Evolutionary conservation across 2,329 filamentous ascomycete genomes (phyloP).

Genomic region (Gyromitra esculenta): DNA sequence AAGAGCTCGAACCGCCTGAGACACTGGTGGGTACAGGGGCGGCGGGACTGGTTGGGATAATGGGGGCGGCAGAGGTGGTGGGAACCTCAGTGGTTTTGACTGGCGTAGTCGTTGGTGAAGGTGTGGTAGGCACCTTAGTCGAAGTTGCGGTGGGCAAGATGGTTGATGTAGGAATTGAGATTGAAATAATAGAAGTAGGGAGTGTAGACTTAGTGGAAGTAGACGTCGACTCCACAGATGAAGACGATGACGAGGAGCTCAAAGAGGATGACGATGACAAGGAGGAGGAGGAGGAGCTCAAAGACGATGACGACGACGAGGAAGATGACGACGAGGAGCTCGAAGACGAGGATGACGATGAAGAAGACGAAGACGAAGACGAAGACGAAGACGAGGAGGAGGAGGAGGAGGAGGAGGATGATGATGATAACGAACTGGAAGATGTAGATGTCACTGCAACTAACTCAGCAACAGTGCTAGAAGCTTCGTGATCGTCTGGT

Average conservation of each 20-base stretch:
- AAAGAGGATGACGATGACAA: conserved; percentile 1
- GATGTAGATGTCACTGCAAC: conserved; percentile 36
- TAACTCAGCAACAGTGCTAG: conserved; percentile 16
- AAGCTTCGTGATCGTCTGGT: neutral
- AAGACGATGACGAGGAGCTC: conserved; percentile 10
- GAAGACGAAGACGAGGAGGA: neutral
- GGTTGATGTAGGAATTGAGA: conserved; percentile 28
- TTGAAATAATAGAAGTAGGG: conserved; percentile 13
- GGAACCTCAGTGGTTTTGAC: conserved; percentile 12
- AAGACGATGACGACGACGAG: conserved; percentile 13
- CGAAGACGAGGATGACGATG: neutral
- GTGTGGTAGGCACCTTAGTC: neutral
- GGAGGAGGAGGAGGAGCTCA: conserved; percentile 9
- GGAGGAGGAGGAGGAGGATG: neutral
- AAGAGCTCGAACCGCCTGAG: neutral
- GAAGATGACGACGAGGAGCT: conserved; percentile 8
- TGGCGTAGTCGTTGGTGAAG: conserved; percentile 11
- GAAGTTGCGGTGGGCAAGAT: conserved; percentile 16
- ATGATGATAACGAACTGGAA: conserved; percentile 8
- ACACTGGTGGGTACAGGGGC: neutral
- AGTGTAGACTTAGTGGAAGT: conserved; percentile 8
- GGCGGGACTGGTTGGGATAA: neutral
- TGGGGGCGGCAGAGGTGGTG: neutral
- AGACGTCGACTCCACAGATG: conserved; percentile 25
- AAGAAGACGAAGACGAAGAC: neutral